Conservation (phyloP, 139 green algal genomes). For the Micractinium sp. region DNA sequence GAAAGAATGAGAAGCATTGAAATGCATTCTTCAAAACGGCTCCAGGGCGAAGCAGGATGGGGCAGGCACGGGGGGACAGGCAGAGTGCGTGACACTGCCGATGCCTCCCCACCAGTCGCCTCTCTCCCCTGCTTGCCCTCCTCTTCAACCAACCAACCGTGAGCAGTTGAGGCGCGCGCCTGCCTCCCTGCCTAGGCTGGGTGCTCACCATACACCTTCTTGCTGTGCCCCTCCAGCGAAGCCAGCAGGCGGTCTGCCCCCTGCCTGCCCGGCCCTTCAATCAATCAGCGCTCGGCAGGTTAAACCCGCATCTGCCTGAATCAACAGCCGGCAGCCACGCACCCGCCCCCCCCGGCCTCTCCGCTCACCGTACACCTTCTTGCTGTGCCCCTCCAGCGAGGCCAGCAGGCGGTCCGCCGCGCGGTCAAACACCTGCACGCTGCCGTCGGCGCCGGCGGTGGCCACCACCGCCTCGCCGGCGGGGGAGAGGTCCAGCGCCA, state of each 20-base stretch:
- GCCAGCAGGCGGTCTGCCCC: conserved; percentile 47
- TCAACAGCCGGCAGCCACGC: neutral
- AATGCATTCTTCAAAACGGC: no score
- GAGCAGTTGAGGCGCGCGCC: no score
- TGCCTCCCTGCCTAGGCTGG: no score
- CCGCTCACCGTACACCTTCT: conserved; percentile 54
- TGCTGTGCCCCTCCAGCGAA: conserved; percentile 83
- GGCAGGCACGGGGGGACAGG: no score
- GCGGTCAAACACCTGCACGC: conserved; percentile 71
- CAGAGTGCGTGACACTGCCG: no score
- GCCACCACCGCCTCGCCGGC: conserved; percentile 50
- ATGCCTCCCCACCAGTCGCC: no score
- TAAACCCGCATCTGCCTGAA: neutral
- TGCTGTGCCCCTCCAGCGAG: conserved; percentile 83
- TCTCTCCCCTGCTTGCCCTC: no score
- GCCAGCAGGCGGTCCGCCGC: conserved; percentile 48
- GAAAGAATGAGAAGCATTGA: no score
- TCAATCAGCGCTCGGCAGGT: neutral
- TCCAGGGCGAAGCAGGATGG: no score
- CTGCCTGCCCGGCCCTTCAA: neutral
- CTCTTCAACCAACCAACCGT: no score
- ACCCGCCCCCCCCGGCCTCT: neutral
- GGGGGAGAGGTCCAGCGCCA: conserved; percentile 73
- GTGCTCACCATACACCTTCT: conserved; percentile 54
- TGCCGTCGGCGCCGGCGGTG: conserved; percentile 73